Percentiles rank a stretch among this genome's conserved stretches.
These are phyloP conservation scores for Salix arbutifolia DNA, from an alignment of 345 rosid species.

Conservation along the genomic window DNA sequence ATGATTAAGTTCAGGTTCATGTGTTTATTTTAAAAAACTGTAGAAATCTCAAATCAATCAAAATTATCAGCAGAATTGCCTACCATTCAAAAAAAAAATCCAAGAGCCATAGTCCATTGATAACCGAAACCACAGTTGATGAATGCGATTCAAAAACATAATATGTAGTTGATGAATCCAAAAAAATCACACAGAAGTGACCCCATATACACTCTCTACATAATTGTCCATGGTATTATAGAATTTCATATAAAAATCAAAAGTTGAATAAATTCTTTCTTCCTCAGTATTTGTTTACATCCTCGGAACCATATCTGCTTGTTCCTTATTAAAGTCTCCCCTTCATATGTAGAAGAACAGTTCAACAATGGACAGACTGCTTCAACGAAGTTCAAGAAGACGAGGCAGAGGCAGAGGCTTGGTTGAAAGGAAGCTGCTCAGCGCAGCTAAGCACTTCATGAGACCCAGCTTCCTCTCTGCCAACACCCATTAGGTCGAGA, in stretches of 20 bases:
- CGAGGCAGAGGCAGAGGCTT: slow-evolving; percentile 30
- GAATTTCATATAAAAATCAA: not conserved
- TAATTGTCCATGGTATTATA: not conserved
- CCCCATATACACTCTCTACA: too few relatives aligned
- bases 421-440: slow-evolving; percentile 58
- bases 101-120: too few relatives aligned
- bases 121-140: too few relatives aligned
- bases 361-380: not conserved
- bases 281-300: not conserved
- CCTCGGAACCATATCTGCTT: not conserved
- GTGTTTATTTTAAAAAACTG: too few relatives aligned
- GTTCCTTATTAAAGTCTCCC: not conserved
- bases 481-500: slow-evolving; percentile 79
- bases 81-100: too few relatives aligned
- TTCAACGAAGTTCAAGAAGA: slow-evolving; percentile 16
- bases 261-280: not conserved
- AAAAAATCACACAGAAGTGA: not conserved
- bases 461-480: slow-evolving; percentile 87
- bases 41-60: too few relatives aligned
- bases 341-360: not conserved
- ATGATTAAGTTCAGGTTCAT: too few relatives aligned
- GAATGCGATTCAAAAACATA: too few relatives aligned
- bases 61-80: too few relatives aligned
- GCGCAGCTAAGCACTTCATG: slow-evolving; percentile 67
- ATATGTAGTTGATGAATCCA: too few relatives aligned